phyloP scores from a whole-genome alignment of 1,284 basidiomycete species.

The Leccinum pachyderme region DNA sequence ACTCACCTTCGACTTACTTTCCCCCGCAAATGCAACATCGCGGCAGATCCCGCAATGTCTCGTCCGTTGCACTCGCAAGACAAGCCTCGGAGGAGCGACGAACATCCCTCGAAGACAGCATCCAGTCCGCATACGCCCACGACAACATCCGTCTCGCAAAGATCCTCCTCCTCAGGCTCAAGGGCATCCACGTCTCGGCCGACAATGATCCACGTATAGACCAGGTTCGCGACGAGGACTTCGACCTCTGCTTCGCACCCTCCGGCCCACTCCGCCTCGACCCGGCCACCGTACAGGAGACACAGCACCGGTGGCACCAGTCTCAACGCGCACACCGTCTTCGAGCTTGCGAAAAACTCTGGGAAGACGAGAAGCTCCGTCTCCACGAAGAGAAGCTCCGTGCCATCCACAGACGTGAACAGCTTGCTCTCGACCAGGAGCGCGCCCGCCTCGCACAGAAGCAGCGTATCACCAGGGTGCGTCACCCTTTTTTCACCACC shows the following conservation, averaged over 20 bases:
- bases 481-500: constrained; percentile 1
- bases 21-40: constrained; percentile 33
- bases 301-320: constrained; percentile 38
- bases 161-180: constrained; percentile 56
- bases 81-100: constrained; percentile 48
- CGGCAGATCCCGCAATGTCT: constrained; percentile 49
- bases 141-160: constrained; percentile 66
- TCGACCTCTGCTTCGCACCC: constrained; percentile 58
- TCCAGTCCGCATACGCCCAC: constrained; percentile 62
- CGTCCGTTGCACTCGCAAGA: constrained; percentile 47
- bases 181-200: constrained; percentile 55
- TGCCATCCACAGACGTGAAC: constrained; percentile 39
- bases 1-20: background rate
- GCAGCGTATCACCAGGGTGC: constrained; percentile 21
- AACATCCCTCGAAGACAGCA: constrained; percentile 55
- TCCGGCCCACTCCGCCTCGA: constrained; percentile 50
- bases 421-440: constrained; percentile 31
- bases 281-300: constrained; percentile 39
- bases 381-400: constrained; percentile 42
- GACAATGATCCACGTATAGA: constrained; percentile 63
- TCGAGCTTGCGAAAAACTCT: constrained; percentile 46
- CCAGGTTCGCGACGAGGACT: constrained; percentile 62
- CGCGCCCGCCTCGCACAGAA: constrained; percentile 34
- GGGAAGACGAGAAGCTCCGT: constrained; percentile 48
- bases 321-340: constrained; percentile 43